Evolutionary conservation across 129 eudicot species (phyloP), one percentile per base, ranked within the genome.

Genomic region (Tagetes erecta): DNA sequence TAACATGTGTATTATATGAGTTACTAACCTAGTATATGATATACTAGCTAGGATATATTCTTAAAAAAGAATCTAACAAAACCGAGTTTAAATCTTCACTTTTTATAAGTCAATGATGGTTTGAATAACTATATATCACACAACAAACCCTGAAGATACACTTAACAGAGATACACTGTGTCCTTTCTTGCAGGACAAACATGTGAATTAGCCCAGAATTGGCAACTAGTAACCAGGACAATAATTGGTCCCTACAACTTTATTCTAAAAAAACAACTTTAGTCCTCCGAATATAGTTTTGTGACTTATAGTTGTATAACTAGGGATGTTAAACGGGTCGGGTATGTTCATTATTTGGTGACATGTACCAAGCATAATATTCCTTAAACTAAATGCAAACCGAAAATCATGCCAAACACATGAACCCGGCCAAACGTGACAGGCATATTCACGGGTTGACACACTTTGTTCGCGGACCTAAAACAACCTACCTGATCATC

Each of bases 121-220:
- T 44, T 73, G 59, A 73, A 73, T 34, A 58, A 3, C 20, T 42
- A 3, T 12, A 10, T 42, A 3, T 12, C 5, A 41, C 39, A 73
- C 38, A 67, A 67, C 74, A 67, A 57, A 53, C 74, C 67, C 38
- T 67, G 30, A 42, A 67, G 77, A 71, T 39, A 64, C 57, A 64
- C 46, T 34, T 64, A 62, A 71, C 67, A 55, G 55, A 78, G 82
- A 78, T 64, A 71, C 71, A 71, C 71, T 10, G 50, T 44, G 82
- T 78, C 76, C 82, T 71, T 78, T 72, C 41, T 71, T 71, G 67
- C 72, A 78, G 77, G 37, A 51, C 39, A 14, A 33, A 78, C 82
- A 78, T 71, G 82, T 78, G 77, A 71, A 39, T 49, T 37, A 47
- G 38, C 53, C 77, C 82, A 78, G 72, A 70, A 78, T 47, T 38